phyloP scores from a whole-genome alignment of 306 rosid genomes.

The Begonia loranthoides region DNA sequence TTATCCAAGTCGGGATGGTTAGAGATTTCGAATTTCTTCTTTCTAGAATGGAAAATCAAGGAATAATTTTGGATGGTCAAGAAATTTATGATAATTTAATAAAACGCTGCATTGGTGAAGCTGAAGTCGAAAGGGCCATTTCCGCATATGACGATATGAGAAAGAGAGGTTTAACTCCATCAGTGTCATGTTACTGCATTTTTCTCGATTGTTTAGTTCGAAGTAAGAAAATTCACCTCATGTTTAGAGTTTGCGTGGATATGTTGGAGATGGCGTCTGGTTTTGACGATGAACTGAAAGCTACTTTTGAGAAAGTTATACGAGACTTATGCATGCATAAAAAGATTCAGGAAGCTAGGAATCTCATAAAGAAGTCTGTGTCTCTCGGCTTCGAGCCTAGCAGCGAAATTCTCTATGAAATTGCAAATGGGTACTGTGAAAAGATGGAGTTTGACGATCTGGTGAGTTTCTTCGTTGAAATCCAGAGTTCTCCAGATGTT shows the following conservation, averaged over 20 bases:
- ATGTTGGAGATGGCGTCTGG: conserved; percentile 27
- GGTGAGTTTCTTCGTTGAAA: conserved; percentile 57
- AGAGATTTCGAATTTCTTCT: conserved; percentile 55
- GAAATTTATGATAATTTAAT: conserved; percentile 30
- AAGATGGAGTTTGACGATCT: conserved; percentile 70
- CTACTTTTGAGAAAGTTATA: conserved; percentile 36
- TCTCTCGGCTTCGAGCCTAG: conserved; percentile 27
- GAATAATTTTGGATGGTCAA: conserved; percentile 18
- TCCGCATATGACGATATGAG: conserved; percentile 31
- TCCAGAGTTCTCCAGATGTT: conserved; percentile 36
- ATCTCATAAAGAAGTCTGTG: conserved; percentile 48
- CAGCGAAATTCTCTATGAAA: conserved; percentile 36
- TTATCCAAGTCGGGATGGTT: conserved; percentile 39
- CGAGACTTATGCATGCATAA: conserved; percentile 49
- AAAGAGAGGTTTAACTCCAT: conserved; percentile 24
- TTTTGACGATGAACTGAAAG: conserved; percentile 28
- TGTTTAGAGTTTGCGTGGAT: conserved; percentile 30
- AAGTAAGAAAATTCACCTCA: conserved; percentile 31
- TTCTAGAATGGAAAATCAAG: conserved; percentile 26
- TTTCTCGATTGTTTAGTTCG: conserved; percentile 38
- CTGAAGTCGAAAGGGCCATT: conserved; percentile 45
- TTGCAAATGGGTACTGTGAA: conserved; percentile 74
- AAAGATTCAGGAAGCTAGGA: conserved; percentile 62
- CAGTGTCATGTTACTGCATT: conserved; percentile 22
- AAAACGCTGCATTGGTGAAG: conserved; percentile 35